These are phyloP conservation scores for Tillandsia fasciculata DNA, from an alignment of 176 grass and related monocot species.

Conservation along the genomic window DNA sequence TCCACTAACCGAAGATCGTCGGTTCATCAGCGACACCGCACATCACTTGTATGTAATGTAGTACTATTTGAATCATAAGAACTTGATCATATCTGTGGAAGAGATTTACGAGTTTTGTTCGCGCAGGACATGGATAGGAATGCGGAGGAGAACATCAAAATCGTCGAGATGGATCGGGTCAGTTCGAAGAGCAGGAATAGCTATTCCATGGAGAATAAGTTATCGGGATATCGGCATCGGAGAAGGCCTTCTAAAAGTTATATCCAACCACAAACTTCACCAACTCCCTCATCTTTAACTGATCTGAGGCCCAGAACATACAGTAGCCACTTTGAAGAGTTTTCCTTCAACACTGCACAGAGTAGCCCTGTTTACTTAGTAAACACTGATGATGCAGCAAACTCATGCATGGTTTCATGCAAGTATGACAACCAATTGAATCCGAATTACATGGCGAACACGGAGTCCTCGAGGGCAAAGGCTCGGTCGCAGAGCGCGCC, in stretches of 20 bases:
- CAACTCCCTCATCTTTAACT: conserved; percentile 18
- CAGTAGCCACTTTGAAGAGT: conserved; percentile 21
- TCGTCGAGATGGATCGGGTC: conserved; percentile 1
- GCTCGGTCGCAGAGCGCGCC: conserved; percentile 51
- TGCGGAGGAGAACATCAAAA: not conserved
- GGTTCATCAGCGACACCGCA: not conserved
- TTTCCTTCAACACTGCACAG: conserved; percentile 23
- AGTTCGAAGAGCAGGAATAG: conserved; percentile 2
- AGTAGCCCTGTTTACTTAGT: conserved; percentile 33
- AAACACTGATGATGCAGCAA: conserved; percentile 1
- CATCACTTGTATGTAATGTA: conserved; percentile 5
- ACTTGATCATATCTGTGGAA: not conserved
- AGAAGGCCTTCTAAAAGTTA: not conserved
- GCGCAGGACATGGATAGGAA: not conserved
- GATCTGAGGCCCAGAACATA: conserved; percentile 21
- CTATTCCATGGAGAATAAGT: not conserved
- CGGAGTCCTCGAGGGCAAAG: conserved; percentile 72
- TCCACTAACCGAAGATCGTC: conserved; percentile 12
- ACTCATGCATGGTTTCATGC: too few species aligned
- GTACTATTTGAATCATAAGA: not conserved
- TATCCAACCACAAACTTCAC: not conserved
- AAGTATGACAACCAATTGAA: conserved; percentile 4
- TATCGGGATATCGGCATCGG: not conserved
- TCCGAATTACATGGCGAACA: conserved; percentile 82
- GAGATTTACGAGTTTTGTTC: not conserved